Conservation (phyloP, 2,329 filamentous ascomycete species). For the Verticillium tricorpus region DNA sequence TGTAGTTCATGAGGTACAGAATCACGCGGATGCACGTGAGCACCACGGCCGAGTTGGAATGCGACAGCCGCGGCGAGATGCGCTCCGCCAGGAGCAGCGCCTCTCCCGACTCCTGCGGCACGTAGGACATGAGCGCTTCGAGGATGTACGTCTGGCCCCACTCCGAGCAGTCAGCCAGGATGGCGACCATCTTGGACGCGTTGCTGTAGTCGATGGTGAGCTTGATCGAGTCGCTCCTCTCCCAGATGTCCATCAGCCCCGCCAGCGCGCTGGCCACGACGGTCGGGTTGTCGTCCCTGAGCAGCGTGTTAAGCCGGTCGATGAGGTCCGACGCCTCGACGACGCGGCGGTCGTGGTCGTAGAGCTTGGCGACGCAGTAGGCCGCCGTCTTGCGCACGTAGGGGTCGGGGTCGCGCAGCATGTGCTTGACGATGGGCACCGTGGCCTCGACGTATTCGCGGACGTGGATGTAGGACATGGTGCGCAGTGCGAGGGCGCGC, state of each 20-base stretch:
- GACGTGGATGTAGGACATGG: slow-evolving; percentile 96
- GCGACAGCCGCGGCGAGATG: slow-evolving; percentile 90
- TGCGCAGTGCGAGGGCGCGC: slow-evolving; percentile 84
- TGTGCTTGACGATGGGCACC: slow-evolving; percentile 73
- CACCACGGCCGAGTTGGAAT: slow-evolving; percentile 95
- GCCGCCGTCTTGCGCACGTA: slow-evolving; percentile 98
- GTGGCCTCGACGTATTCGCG: slow-evolving; percentile 92
- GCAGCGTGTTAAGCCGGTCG: slow-evolving; percentile 80
- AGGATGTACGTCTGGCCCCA: slow-evolving; percentile 99
- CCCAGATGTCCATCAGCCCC: slow-evolving; percentile 95
- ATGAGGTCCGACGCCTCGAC: slow-evolving; percentile 91
- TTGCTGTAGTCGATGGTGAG: slow-evolving; percentile 97
- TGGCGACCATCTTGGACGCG: slow-evolving; percentile 96
- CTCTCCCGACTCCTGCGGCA: slow-evolving; percentile 86
- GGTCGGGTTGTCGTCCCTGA: slow-evolving; percentile 94
- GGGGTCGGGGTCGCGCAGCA: slow-evolving; percentile 82
- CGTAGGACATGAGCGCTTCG: slow-evolving; percentile 95
- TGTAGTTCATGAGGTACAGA: slow-evolving; percentile 98
- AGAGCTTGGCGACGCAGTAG: slow-evolving; percentile 94
- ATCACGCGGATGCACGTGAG: slow-evolving; percentile 95
- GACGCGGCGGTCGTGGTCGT: slow-evolving; percentile 88
- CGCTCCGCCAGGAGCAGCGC: slow-evolving; percentile 87
- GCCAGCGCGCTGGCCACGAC: slow-evolving; percentile 94
- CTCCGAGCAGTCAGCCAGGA: slow-evolving; percentile 95
- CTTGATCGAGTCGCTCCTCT: slow-evolving; percentile 94